Evolutionary conservation across 495 filamentous ascomycete genomes (phyloP), one percentile per base, ranked within the genome.

Genomic region (Hyaloscypha bicolor): DNA sequence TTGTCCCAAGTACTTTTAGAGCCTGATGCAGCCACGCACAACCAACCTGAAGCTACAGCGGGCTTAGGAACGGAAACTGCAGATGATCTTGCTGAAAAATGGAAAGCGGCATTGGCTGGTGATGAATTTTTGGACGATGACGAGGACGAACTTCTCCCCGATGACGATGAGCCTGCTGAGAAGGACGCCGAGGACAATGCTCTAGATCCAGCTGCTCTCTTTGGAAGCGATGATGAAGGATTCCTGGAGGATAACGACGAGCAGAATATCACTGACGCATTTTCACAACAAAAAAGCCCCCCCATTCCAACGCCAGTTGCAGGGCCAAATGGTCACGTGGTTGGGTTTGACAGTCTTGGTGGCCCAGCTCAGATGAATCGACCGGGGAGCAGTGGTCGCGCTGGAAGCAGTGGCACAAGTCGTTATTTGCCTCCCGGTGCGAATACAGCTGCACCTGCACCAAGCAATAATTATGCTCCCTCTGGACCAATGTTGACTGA

Each of bases 41-140:
- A 73, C 9, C 74, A 76, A 6, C 56, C 76, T 0, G 75, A 77
- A 35, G 57, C 60, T 16, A 69, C 61, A 21, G 61, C 67, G 65
- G 75, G 6, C 71, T 75, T 30, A 68, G 77, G 64, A 76, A 4
- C 29, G 33, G 68, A 68, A 22, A 48, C 52, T 12, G 84, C 88
- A 51, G 82, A 83, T 33, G 90, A 95, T 70, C 77, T 95, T 8
- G 89, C 90, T 56, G 91, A 90, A 2, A 86, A 89, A 69, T 97
- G 95, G 95, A 82, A 93, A 71, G 91, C 88, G 53, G 91, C 91
- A 66, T 82, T 97, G 70, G 90, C 79, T 37, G 90, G 87, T 51
- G 93, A 95, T 70, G 92, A 94, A 62, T 81, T 92, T 25, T 77
- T 93, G 52, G 85, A 90, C 57, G 91, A 91, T 55, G 85, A 88